Percentiles rank a stretch among this genome's conserved stretches.
Evolutionary conservation across 2,329 filamentous ascomycete genomes (phyloP).

Genomic region (Shiraia bambusicola): DNA sequence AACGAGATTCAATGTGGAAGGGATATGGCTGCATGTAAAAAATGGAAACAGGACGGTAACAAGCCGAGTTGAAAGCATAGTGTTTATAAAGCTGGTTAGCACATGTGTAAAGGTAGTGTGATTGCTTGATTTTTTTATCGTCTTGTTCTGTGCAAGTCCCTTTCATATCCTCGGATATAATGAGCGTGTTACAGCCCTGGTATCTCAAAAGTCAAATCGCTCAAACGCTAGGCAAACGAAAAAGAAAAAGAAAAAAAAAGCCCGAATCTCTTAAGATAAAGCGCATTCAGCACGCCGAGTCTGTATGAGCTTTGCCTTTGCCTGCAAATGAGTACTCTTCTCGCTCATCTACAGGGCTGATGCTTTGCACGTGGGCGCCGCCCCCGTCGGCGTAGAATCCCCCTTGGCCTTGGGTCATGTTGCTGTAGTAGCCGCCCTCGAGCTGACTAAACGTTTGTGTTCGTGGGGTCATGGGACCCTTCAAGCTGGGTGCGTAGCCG

Average conservation of each 20-base stretch:
- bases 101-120: no score
- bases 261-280: no score
- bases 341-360: conserved; percentile 22
- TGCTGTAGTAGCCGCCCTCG: conserved; percentile 18
- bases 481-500: conserved; percentile 31
- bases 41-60: no score
- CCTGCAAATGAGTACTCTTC: conserved; percentile 24
- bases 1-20: no score
- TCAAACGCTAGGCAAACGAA: no score
- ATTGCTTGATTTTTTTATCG: no score
- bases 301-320: conserved; percentile 22
- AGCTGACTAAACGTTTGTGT: conserved; percentile 37
- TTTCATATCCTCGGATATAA: conserved; percentile 2
- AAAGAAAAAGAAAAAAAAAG: no score
- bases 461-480: conserved; percentile 37
- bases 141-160: no score
- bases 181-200: conserved; percentile 16
- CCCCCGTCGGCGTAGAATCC: conserved; percentile 13
- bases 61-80: no score
- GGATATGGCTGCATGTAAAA: no score
- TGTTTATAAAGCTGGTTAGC: no score
- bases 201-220: conserved; percentile 20
- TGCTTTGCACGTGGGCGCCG: conserved; percentile 13
- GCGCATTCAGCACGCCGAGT: conserved; percentile 14
- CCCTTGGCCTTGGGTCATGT: conserved; percentile 9